A percentile compares a stretch with the other conserved stretches of the same genome.
phyloP scores from a whole-genome alignment of 805 yeast genomes.

The Torulaspora maleeae region DNA sequence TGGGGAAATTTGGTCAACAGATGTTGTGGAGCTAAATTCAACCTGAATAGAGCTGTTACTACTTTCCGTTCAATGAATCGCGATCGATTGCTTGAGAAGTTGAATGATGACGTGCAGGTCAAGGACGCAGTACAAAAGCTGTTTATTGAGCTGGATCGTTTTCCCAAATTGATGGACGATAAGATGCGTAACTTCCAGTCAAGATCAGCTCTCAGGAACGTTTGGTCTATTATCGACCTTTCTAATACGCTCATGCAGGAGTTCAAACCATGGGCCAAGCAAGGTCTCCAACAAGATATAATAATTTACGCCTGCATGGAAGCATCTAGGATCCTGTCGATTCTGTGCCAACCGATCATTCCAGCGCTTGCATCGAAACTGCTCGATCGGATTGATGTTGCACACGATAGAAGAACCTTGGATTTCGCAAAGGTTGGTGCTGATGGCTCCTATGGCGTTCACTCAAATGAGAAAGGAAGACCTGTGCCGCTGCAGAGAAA shows the following conservation, averaged over 20 bases:
- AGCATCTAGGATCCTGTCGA: conserved; percentile 58
- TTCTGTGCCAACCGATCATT: conserved; percentile 65
- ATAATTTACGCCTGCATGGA: conserved; percentile 67
- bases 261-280: conserved; percentile 69
- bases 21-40: conserved; percentile 65
- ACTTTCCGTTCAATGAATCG: conserved; percentile 17
- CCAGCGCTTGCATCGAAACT: conserved; percentile 57
- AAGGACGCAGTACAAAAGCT: conserved; percentile 31
- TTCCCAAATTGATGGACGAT: conserved; percentile 40
- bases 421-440: conserved; percentile 49
- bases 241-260: conserved; percentile 67
- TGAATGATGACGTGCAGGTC: conserved; percentile 8
- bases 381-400: conserved; percentile 61
- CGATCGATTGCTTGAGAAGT: conserved; percentile 15
- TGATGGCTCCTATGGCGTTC: conserved; percentile 58
- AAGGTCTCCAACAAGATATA: conserved; percentile 42
- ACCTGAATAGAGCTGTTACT: conserved; percentile 44
- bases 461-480: conserved; percentile 49
- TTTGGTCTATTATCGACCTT: conserved; percentile 56
- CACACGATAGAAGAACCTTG: conserved; percentile 38
- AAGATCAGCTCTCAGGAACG: conserved; percentile 48
- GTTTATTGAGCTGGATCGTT: conserved; percentile 31
- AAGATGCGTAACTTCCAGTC: conserved; percentile 47
- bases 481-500: conserved; percentile 42
- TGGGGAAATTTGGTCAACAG: conserved; percentile 76